These are phyloP conservation scores for Amanita inopinata DNA, from an alignment of 768 basidiomycete species.

Conservation along the genomic window DNA sequence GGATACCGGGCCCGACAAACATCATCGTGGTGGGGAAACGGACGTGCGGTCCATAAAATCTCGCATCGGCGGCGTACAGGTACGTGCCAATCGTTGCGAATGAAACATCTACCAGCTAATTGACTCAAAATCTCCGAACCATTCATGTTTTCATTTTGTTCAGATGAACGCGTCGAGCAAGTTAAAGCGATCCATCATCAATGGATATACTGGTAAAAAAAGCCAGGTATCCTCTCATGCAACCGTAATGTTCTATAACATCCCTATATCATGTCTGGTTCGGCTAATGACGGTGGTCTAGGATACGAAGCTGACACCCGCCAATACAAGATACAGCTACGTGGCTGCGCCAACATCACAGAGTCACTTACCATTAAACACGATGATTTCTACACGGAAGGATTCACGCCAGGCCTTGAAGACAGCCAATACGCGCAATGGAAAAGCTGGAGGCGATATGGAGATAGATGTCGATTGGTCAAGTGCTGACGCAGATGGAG, in stretches of 20 bases:
- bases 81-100: not conserved
- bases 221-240: not conserved
- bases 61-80: not conserved
- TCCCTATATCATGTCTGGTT: not conserved
- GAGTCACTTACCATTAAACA: no score
- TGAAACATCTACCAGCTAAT: no score
- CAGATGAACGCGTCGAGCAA: not conserved
- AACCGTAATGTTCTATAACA: constrained; percentile 1
- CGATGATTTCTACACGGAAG: no score
- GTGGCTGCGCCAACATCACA: no score
- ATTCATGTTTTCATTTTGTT: not conserved
- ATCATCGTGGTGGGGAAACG: no score
- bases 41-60: no score
- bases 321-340: no score
- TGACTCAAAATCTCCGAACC: no score
- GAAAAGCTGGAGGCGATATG: not conserved
- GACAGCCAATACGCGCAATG: not conserved
- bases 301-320: no score
- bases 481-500: constrained; percentile 15
- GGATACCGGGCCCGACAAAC: no score
- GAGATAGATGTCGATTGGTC: constrained; percentile 8
- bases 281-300: not conserved
- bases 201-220: not conserved
- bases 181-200: not conserved
- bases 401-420: no score